A percentile compares a stretch with the other conserved stretches of the same genome.
Conservation (phyloP, 805 yeast species). For the Lachancea dasiensis region DNA sequence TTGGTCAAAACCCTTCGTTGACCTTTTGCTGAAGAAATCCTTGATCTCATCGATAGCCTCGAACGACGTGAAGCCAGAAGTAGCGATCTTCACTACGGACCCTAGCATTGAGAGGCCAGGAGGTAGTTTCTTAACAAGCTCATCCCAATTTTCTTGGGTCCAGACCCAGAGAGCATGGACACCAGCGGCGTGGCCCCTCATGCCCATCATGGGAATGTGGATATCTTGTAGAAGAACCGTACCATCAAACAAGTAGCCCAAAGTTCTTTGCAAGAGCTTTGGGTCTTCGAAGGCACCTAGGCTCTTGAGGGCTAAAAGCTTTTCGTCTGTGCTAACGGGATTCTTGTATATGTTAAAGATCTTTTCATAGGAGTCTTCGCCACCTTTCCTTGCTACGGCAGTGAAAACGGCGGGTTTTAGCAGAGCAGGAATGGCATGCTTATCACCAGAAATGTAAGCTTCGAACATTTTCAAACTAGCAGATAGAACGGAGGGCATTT, state of each 20-base stretch:
- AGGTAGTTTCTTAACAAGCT: slow-evolving; percentile 59
- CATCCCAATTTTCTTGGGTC: slow-evolving; percentile 69
- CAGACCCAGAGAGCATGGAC: slow-evolving; percentile 67
- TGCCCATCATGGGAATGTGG: slow-evolving; percentile 69
- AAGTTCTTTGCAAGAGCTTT: slow-evolving; percentile 48
- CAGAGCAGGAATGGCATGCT: slow-evolving; percentile 66
- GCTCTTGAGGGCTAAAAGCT: slow-evolving; percentile 59
- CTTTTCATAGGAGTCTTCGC: slow-evolving; percentile 54
- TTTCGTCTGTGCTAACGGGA: slow-evolving; percentile 59
- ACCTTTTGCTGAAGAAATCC: slow-evolving; percentile 45
- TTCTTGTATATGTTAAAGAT: slow-evolving; percentile 53
- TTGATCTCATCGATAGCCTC: slow-evolving; percentile 47
- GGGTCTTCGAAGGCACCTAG: slow-evolving; percentile 58
- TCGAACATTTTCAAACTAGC: slow-evolving; percentile 47
- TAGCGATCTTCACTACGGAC: slow-evolving; percentile 56
- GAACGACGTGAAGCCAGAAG: slow-evolving; percentile 54
- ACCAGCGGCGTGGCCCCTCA: slow-evolving; percentile 59
- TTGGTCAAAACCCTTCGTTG: slow-evolving; percentile 60
- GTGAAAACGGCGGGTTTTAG: slow-evolving; percentile 59
- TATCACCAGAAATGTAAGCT: slow-evolving; percentile 54
- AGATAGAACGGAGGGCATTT: slow-evolving; percentile 41
- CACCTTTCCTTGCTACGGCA: slow-evolving; percentile 63
- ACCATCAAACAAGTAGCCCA: slow-evolving; percentile 52
- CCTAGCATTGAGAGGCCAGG: slow-evolving; percentile 79
- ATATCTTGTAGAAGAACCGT: slow-evolving; percentile 65